These are phyloP conservation scores for Detonula confervacea DNA, from an alignment of 352 stramenopile species.

Conservation along the genomic window DNA sequence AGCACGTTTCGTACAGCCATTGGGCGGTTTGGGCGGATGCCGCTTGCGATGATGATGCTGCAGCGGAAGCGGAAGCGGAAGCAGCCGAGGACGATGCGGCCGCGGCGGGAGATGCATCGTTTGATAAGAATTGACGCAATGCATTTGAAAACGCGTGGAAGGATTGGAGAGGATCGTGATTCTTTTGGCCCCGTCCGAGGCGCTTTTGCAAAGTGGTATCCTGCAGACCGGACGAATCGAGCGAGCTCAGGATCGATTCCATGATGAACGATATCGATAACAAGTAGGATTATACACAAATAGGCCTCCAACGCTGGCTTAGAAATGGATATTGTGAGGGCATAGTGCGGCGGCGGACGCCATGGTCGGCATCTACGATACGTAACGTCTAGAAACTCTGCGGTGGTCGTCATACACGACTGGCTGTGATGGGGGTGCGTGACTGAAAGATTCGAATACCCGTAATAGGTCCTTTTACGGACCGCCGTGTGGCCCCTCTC, in stretches of 20 bases:
- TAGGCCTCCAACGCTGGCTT: background rate
- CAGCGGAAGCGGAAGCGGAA: background rate
- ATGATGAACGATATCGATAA: too few relatives aligned
- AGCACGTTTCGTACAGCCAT: slow-evolving; percentile 56
- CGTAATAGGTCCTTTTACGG: too few relatives aligned
- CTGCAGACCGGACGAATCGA: slow-evolving; percentile 7
- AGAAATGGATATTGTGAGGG: background rate
- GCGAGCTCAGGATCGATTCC: slow-evolving; percentile 32
- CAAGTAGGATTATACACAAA: too few relatives aligned
- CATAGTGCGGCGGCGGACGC: background rate
- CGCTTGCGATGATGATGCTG: background rate
- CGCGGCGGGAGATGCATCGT: background rate
- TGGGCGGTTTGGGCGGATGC: background rate
- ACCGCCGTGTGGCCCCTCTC: too few relatives aligned
- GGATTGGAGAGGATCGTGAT: background rate
- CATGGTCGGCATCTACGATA: background rate
- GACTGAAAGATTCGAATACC: too few relatives aligned
- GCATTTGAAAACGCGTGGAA: slow-evolving; percentile 34
- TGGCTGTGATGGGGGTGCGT: background rate
- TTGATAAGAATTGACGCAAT: slow-evolving; percentile 24
- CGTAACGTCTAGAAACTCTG: background rate
- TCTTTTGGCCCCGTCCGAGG: background rate
- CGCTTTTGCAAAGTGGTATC: background rate
- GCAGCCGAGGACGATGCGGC: background rate
- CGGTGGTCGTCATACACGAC: background rate